Conservation (phyloP, 495 filamentous ascomycete genomes). For the Neurospora pannonica region DNA sequence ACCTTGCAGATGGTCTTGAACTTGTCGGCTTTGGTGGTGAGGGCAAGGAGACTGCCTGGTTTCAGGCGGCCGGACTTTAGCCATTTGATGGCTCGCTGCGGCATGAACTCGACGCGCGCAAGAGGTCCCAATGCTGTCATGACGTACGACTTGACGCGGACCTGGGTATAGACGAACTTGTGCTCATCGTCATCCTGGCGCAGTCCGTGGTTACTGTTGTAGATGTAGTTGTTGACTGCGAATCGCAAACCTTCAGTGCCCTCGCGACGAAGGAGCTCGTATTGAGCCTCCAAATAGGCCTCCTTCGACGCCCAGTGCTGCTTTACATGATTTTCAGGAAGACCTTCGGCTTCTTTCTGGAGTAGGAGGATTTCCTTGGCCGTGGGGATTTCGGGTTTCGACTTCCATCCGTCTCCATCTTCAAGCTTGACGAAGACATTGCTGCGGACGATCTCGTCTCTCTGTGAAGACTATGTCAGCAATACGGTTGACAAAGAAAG, state of each 20-base stretch:
- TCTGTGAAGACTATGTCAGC: background rate
- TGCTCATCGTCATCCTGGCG: conserved; percentile 36
- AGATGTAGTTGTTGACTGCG: conserved; percentile 34
- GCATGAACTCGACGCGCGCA: conserved; percentile 61
- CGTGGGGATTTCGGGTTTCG: conserved; percentile 35
- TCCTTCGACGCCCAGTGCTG: conserved; percentile 35
- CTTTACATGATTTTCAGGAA: conserved; percentile 27
- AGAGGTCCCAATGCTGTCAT: conserved; percentile 56
- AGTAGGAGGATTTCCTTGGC: conserved; percentile 27
- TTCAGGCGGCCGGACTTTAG: conserved; percentile 63
- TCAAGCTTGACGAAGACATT: conserved; percentile 18
- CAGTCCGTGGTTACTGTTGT: background rate
- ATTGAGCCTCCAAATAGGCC: conserved; percentile 53
- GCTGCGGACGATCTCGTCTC: conserved; percentile 14
- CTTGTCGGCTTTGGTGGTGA: conserved; percentile 53
- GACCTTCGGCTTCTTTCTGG: conserved; percentile 22
- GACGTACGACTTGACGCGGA: conserved; percentile 53
- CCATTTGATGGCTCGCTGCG: conserved; percentile 63
- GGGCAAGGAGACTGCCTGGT: conserved; percentile 58
- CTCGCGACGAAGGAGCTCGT: conserved; percentile 59
- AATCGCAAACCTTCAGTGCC: conserved; percentile 48
- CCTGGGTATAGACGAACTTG: conserved; percentile 68
- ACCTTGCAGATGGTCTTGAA: conserved; percentile 60
- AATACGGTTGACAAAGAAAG: background rate
- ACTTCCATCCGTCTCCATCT: conserved; percentile 28